Evolutionary conservation across 345 rosid species (phyloP).

Genomic region (Rhodamnia rubescens): DNA sequence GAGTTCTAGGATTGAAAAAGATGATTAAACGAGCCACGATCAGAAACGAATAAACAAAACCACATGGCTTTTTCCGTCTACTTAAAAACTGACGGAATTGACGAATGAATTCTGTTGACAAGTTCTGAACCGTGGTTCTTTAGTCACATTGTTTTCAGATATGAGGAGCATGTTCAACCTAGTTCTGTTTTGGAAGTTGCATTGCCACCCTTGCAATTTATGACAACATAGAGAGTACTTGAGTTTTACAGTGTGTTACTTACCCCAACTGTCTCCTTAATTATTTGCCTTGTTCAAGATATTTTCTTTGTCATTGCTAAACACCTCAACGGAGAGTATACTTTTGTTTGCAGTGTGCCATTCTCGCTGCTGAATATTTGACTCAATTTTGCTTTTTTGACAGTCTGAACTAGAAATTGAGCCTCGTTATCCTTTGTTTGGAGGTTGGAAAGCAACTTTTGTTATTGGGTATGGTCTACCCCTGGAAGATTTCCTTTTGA

Average conservation of each 20-base stretch:
- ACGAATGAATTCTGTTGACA: background rate
- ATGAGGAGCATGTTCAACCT: background rate
- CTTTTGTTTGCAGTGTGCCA: background rate
- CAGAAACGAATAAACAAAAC: background rate
- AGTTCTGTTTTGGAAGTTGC: background rate
- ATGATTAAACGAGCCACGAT: background rate
- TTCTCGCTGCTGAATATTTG: background rate
- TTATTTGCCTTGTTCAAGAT: background rate
- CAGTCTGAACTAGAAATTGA: conserved; percentile 98
- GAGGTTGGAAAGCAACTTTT: conserved; percentile 98
- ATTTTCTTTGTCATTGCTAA: background rate
- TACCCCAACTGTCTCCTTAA: background rate
- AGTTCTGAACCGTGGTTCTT: background rate
- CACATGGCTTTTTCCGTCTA: background rate
- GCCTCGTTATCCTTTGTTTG: conserved; percentile 94
- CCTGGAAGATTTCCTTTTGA: conserved; percentile 79
- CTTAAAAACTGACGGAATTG: background rate
- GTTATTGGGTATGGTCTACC: conserved; percentile 87
- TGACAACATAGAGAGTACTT: background rate
- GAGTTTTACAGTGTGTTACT: background rate
- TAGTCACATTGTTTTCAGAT: background rate
- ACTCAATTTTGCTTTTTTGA: background rate
- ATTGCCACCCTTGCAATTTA: background rate
- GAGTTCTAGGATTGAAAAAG: background rate
- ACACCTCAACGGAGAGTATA: background rate